A percentile compares a stretch with the other conserved stretches of the same genome.
phyloP scores from a whole-genome alignment of 2,329 filamentous ascomycete genomes.

The Chaetothyriales sp. region DNA sequence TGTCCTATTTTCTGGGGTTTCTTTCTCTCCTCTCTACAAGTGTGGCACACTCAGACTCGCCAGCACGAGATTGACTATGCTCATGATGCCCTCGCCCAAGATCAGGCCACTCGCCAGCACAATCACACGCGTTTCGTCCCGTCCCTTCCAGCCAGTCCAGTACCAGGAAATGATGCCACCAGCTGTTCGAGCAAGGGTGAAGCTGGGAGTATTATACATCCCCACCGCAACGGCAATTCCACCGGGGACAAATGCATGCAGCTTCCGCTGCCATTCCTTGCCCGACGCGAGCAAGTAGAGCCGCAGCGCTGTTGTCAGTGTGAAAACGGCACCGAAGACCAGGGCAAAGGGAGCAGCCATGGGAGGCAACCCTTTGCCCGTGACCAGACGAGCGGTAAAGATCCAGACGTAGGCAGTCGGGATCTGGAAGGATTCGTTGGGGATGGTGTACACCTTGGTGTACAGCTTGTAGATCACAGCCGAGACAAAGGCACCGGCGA shows the following conservation, averaged over 20 bases:
- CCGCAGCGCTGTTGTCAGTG: constrained; percentile 52
- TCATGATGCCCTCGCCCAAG: constrained; percentile 78
- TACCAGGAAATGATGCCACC: constrained; percentile 67
- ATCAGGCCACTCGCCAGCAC: constrained; percentile 85
- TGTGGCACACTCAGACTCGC: constrained; percentile 66
- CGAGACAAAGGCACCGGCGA: constrained; percentile 70
- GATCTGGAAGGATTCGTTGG: constrained; percentile 78
- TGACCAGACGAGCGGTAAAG: constrained; percentile 85
- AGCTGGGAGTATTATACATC: constrained; percentile 96
- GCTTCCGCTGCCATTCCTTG: constrained; percentile 9
- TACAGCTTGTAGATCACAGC: constrained; percentile 83
- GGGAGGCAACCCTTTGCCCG: constrained; percentile 68
- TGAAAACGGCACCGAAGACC: constrained; percentile 60
- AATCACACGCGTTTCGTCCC: constrained; percentile 52
- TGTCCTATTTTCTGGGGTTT: too few species aligned
- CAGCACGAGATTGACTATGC: constrained; percentile 74
- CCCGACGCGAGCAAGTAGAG: constrained; percentile 28
- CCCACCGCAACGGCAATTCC: constrained; percentile 94
- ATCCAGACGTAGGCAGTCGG: constrained; percentile 96
- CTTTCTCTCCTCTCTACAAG: constrained; percentile 33
- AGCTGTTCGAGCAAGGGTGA: constrained; percentile 73
- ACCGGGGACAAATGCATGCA: constrained; percentile 54
- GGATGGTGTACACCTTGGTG: constrained; percentile 75
- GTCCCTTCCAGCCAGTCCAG: constrained; percentile 46
- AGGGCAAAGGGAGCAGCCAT: constrained; percentile 71